Evolutionary conservation across 257 asterid genomes (phyloP), one percentile per base, ranked within the genome.

Genomic region (Rehmannia glutinosa): DNA sequence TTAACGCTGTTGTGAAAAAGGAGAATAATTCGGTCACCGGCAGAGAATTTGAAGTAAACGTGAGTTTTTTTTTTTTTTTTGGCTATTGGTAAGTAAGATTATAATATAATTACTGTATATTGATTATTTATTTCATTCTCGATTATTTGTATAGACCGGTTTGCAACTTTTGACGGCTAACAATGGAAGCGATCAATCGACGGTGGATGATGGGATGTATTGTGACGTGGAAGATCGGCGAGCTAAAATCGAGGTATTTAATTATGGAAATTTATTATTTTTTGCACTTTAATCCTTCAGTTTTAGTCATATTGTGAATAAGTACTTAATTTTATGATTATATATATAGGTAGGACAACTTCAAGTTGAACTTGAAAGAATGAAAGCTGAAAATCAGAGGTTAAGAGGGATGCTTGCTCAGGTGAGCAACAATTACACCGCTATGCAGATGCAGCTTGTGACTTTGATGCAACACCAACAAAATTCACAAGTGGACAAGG

Each of bases 121-220:
- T 11, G 20, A 2, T 24, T 53, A 20, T 56, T 59, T 20, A 8
- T 60, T 27, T 23, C 8, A 13, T 0, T 32, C 38, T 58, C 12
- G 8, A 2, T 11, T 7, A 1, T 10, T 2, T 20, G 15, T 69
- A 17, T 62, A 89, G 97, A 89, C 93, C 30, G 95, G 93, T 41
- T 72, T 89, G 78, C 90, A 89, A 74, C 95, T 89, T 52, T 81
- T 85, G 64, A 85, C 79, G 13, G 66, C 77, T 9, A 83, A 89
- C 64, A 64, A 89, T 1, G 80, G 89, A 36, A 85, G 91, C 54
- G 95, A 87, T 71, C 93, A 85, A 66, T 83, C 93, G 6, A 83
- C 85, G 2, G 74, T 85, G 52, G 95, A 83, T 49, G 91, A 89
- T 62, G 81, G 84, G 9, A n/a, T 78, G 69, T 82, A 83, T 2